These are phyloP conservation scores for Aureobasidium sp. DNA, from an alignment of 2,329 filamentous ascomycete genomes.

Conservation along the genomic window DNA sequence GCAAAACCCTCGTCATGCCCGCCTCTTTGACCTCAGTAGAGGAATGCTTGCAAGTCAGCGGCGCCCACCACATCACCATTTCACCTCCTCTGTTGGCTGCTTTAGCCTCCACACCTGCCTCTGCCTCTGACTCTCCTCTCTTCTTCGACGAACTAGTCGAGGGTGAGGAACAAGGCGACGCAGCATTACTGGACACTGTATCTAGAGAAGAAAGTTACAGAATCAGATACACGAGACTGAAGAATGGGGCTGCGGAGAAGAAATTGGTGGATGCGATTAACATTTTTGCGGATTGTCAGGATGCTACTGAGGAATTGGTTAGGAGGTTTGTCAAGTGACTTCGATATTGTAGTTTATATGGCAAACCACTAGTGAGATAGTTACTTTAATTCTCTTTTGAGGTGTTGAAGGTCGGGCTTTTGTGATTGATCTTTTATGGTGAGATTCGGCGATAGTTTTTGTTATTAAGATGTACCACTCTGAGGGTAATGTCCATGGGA, in stretches of 20 bases:
- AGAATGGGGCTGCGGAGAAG: conserved; percentile 9
- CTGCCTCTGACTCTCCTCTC: background rate
- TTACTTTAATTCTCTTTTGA: no score
- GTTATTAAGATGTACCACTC: no score
- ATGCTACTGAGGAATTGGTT: conserved; percentile 9
- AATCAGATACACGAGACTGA: conserved; percentile 6
- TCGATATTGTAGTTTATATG: background rate
- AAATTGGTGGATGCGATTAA: conserved; percentile 17
- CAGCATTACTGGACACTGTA: background rate
- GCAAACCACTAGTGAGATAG: background rate
- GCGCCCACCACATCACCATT: conserved; percentile 54
- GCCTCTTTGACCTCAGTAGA: conserved; percentile 51
- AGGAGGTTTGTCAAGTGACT: background rate
- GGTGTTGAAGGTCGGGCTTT: no score
- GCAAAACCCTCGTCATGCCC: conserved; percentile 47
- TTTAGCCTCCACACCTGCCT: conserved; percentile 18
- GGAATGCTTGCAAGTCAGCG: conserved; percentile 53
- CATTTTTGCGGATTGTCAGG: conserved; percentile 16
- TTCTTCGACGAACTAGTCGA: background rate
- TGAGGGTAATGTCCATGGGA: no score
- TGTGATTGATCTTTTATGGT: no score
- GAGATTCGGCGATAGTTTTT: no score
- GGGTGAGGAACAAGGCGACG: background rate
- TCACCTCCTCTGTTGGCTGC: conserved; percentile 44
- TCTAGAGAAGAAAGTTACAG: conserved; percentile 2